A percentile compares a stretch with the other conserved stretches of the same genome.
These are phyloP conservation scores for Buxus sempervirens DNA, from an alignment of 164 flowering plant genomes.

Conservation along the genomic window DNA sequence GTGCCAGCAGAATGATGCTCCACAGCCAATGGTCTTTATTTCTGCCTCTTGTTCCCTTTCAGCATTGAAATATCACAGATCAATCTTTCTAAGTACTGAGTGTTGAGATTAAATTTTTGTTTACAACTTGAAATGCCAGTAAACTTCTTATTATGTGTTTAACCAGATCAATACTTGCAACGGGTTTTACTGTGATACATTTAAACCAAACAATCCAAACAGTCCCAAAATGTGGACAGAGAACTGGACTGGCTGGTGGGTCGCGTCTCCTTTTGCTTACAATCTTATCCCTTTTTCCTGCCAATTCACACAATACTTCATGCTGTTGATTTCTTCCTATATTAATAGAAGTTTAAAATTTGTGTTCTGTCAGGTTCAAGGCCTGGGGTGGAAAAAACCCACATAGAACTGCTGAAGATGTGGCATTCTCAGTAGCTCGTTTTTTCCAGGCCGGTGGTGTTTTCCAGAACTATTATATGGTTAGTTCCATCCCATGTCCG, in stretches of 20 bases:
- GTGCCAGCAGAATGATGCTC: slow-evolving; percentile 65
- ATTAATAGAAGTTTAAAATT: slow-evolving; percentile 54
- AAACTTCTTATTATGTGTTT: not conserved
- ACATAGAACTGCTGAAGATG: slow-evolving; percentile 2
- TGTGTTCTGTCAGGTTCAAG: slow-evolving; percentile 22
- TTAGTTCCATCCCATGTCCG: not conserved
- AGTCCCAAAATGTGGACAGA: slow-evolving; percentile 60
- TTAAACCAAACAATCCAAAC: slow-evolving; percentile 33
- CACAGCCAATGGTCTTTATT: slow-evolving; percentile 40
- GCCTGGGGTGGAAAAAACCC: slow-evolving; percentile 1
- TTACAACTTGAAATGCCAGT: not conserved
- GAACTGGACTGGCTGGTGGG: slow-evolving; percentile 48
- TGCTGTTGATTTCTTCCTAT: slow-evolving; percentile 65
- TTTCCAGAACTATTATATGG: not conserved
- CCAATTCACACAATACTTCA: not conserved
- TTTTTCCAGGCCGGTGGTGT: not conserved
- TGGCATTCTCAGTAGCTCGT: not conserved
- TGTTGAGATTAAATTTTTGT: too few relatives aligned
- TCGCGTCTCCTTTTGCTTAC: slow-evolving; percentile 8
- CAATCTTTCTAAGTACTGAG: not conserved
- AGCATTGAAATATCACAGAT: not conserved
- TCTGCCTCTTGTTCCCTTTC: not conserved
- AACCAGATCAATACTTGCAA: not conserved
- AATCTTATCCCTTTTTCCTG: not conserved
- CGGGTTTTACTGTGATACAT: slow-evolving; percentile 47